These are phyloP conservation scores for Tripterygium wilfordii DNA, from an alignment of 177 flowering plant genomes.

Conservation along the genomic window DNA sequence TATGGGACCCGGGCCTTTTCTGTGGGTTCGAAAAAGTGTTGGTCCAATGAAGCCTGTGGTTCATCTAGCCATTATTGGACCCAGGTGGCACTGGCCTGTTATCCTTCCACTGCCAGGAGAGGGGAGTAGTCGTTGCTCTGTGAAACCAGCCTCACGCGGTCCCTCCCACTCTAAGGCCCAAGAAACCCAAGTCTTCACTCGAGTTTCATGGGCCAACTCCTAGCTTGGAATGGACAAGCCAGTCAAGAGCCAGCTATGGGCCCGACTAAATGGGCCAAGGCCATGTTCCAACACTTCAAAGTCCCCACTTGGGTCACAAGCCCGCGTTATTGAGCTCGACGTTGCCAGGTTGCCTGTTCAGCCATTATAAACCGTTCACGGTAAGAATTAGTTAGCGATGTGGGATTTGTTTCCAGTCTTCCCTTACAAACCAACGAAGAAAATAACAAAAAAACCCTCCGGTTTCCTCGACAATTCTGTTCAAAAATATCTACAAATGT, in stretches of 20 bases:
- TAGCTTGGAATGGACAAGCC: constrained; percentile 41
- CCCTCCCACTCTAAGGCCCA: constrained; percentile 16
- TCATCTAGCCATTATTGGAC: background rate
- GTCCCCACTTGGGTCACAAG: constrained; percentile 19
- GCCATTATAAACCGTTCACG: too few species aligned
- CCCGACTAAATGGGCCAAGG: constrained; percentile 3
- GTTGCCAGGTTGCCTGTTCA: background rate
- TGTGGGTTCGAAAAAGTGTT: too few species aligned
- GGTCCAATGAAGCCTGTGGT: background rate
- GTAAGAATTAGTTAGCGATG: too few species aligned
- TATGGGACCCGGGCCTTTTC: too few species aligned
- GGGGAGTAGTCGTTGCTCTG: constrained; percentile 20
- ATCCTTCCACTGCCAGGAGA: constrained; percentile 25
- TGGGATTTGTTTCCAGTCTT: too few species aligned
- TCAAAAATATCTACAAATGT: too few species aligned
- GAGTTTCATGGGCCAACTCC: constrained; percentile 23
- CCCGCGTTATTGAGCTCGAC: constrained; percentile 14
- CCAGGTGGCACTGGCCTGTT: constrained; percentile 7
- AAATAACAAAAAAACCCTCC: too few species aligned
- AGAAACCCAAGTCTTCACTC: constrained; percentile 11
- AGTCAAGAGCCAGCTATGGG: background rate
- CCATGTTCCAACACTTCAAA: constrained; percentile 9
- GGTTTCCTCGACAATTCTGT: too few species aligned
- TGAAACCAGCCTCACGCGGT: constrained; percentile 30
- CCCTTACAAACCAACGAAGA: too few species aligned